Percentiles rank a stretch among this genome's conserved stretches.
Conservation (phyloP, 768 basidiomycete species). For the Suillus americanus region DNA sequence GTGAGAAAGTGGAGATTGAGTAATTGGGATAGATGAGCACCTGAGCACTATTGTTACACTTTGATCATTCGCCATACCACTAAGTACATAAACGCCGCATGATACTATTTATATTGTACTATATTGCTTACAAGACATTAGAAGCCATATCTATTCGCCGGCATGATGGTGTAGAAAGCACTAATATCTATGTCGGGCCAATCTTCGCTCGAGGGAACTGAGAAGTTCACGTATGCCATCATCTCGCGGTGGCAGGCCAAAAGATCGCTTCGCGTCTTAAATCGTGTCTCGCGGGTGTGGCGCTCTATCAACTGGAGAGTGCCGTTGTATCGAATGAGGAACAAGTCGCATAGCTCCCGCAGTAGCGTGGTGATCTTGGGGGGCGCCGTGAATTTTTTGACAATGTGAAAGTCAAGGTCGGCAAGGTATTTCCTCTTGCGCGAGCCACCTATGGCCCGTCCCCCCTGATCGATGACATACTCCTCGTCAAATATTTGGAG, state of each 20-base stretch:
- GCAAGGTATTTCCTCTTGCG: neutral
- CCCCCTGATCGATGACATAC: neutral
- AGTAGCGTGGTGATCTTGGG: neutral
- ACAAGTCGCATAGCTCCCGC: neutral
- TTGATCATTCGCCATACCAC: neutral
- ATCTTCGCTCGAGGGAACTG: neutral
- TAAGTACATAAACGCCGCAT: neutral
- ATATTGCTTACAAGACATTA: neutral
- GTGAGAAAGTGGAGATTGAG: slow-evolving; percentile 94
- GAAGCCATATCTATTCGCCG: neutral
- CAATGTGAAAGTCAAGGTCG: neutral
- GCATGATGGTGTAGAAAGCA: neutral
- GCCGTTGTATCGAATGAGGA: neutral
- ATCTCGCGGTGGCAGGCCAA: neutral
- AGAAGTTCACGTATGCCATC: neutral
- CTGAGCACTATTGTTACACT: slow-evolving; percentile 32
- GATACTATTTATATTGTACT: slow-evolving; percentile 1
- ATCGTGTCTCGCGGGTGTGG: neutral
- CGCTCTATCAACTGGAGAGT: neutral
- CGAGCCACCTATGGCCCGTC: neutral
- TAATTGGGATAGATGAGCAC: slow-evolving; percentile 88
- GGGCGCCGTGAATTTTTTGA: neutral
- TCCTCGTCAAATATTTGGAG: neutral
- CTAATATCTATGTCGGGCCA: neutral
- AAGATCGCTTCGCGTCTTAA: neutral